Base-by-base conservation (phyloP, 2,329 filamentous ascomycete species). In the Rhytidhysteron rufulum region DNA sequence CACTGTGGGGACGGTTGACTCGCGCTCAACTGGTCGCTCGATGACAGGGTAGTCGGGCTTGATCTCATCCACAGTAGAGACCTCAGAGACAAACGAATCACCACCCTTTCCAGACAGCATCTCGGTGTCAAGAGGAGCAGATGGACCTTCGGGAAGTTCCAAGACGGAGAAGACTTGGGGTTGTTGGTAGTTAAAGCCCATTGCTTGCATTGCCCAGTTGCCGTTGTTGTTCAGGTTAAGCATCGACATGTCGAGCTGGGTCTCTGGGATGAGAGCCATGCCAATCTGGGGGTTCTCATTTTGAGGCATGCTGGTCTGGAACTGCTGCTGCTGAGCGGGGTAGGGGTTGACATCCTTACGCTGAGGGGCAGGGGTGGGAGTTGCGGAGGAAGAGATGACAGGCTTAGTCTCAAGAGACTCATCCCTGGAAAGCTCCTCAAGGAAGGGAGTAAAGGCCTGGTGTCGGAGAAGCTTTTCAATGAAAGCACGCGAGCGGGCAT, bases 201-300 rank as follows among this genome's bases (percentile, higher is more conserved):
- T 54, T 63, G 79, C 83, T 62, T 72, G 74, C 63, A 75, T 82
- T 32, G 58, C 57, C 43, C 72, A 70, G 40, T 69, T 64, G 39
- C 68, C 62, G 55, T 62, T 64, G 53, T 62, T 64, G 43, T 78
- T 78, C 33, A 89, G 64, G 54, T 79, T 77, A 54, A 93, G 75
- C 68, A 85, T 79, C 39, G 82, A 80, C 54, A 89, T 83, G 56
- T 94, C 86, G 65, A 89, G 74, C 38, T 71, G 75, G 53, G 86
- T 82, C 67, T 95, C 88, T 2, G 88, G 87, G 34, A 94, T 81
- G 77, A 90, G 85, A 42, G 85, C 80, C 77, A 95, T 86, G 57
- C 83, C 83, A 49, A 90, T 69, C 42, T 79, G 77, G 19, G 71
- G 63, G 50, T 66, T 84, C 60, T 86, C 83, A 49, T 83, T 40